Base-by-base conservation (phyloP, 2,329 filamentous ascomycete genomes). In the Alternaria incomplexa region DNA sequence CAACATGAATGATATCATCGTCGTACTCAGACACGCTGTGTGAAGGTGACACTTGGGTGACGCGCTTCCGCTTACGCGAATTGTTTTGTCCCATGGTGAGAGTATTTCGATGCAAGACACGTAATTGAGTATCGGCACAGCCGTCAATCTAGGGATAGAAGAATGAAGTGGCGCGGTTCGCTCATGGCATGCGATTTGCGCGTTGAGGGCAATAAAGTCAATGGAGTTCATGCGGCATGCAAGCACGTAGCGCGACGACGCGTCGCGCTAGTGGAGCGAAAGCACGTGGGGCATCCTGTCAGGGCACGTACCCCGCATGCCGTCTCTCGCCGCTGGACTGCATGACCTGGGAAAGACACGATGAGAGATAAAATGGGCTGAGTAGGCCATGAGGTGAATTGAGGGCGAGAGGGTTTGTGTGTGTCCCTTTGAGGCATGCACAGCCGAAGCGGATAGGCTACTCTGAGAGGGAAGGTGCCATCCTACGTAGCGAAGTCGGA, bases 61-160 rank as follows among this genome's bases (percentile, higher is more conserved):
- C 32, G 50, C 59, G 65, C 46, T 47, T 59, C 15, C 64, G 58
- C 47, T 67, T 65, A 23, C 59, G 59, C 22, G 30, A 50, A 12
- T 15, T 25, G 7, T 12, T 23, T 22, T 32, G 11, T 44, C 32
- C 28, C 28, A 58, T 48, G 23, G 8, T 44, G 52, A 22, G 13
- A 22, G 13, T 44, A 32, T n/a, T 20, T 15, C 25, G 23, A 20
- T 22, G 12, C 17, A 5, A 56, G 30, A 11, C 26, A 28, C 9
- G 2, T 0, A 9, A 32, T 28, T 15, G 9, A 22, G 11, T 9
- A 30, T 45, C 2, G 25, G 15, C 10, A 17, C 12, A 10, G 15
- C 13, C 28, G 13, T 6, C 15, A 45, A n/a, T 15, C 1, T 3
- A 25, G 9, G 3, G 5, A 32, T 10, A 20, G n/a, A n/a, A 20